Evolutionary conservation across 345 rosid species (phyloP).

Genomic region (Acer campestre): DNA sequence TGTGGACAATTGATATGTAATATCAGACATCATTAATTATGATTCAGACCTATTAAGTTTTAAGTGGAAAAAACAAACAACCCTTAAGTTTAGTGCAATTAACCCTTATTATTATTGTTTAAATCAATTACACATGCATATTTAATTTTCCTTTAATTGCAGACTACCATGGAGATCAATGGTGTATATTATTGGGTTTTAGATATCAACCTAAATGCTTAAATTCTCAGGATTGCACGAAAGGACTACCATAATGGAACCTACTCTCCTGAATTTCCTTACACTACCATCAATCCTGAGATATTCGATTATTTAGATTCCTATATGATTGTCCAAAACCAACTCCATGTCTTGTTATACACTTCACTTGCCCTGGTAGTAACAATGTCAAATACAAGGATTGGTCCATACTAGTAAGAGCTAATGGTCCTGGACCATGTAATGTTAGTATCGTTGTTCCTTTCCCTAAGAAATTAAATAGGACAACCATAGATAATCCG

Average conservation of each 20-base stretch:
- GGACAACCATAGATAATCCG: neutral
- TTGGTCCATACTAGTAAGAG: neutral
- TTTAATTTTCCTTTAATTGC: no score
- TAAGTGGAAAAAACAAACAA: no score
- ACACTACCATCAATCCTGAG: conserved; percentile 12
- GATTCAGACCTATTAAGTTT: no score
- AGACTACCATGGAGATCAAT: conserved; percentile 19
- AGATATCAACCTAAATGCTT: neutral
- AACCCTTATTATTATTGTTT: no score
- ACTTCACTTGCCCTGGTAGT: neutral
- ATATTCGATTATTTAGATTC: conserved; percentile 11
- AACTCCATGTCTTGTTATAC: neutral
- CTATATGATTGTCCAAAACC: conserved; percentile 28
- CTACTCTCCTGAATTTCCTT: conserved; percentile 15
- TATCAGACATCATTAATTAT: no score
- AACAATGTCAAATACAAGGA: neutral
- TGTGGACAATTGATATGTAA: no score
- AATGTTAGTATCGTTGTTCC: neutral
- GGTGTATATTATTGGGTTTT: conserved; percentile 33
- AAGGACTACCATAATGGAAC: conserved; percentile 19
- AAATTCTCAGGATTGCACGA: conserved; percentile 28
- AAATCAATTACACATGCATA: no score
- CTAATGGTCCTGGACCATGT: neutral
- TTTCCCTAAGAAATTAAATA: neutral
- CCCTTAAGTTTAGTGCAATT: no score